Percentiles rank a stretch among this genome's conserved stretches.
phyloP scores from a whole-genome alignment of 768 basidiomycete genomes.

The Cantharellus cinnabarinus region DNA sequence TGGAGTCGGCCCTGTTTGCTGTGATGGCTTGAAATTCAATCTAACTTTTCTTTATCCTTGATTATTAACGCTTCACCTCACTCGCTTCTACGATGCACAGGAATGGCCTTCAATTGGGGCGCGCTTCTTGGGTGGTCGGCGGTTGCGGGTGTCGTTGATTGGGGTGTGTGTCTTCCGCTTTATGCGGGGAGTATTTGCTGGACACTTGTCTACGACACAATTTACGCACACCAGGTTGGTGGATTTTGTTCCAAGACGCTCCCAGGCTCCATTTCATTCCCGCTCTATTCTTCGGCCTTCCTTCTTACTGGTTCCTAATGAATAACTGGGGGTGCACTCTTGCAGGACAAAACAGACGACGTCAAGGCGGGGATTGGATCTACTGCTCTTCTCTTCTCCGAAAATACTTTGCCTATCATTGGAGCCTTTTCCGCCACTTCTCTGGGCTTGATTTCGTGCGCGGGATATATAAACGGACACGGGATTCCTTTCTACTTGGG shows the following conservation, averaged over 20 bases:
- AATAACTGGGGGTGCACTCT: background rate
- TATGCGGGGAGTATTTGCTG: constrained; percentile 81
- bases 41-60: background rate
- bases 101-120: constrained; percentile 95
- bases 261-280: constrained; percentile 11
- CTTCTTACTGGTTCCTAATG: constrained; percentile 6
- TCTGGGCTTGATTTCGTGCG: constrained; percentile 50
- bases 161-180: constrained; percentile 66
- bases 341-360: constrained; percentile 87
- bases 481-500: constrained; percentile 65
- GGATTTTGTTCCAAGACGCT: background rate
- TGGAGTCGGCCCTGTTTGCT: constrained; percentile 16
- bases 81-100: constrained; percentile 20
- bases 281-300: background rate
- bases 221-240: constrained; percentile 80
- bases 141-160: constrained; percentile 58
- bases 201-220: constrained; percentile 94
- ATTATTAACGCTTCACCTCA: background rate
- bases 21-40: background rate
- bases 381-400: constrained; percentile 80
- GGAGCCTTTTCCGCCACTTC: constrained; percentile 50
- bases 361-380: constrained; percentile 74
- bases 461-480: constrained; percentile 63
- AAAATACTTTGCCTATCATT: constrained; percentile 55
- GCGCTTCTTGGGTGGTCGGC: constrained; percentile 92